phyloP scores from a whole-genome alignment of 2,329 filamentous ascomycete species.

The Celoporthe dispersa region DNA sequence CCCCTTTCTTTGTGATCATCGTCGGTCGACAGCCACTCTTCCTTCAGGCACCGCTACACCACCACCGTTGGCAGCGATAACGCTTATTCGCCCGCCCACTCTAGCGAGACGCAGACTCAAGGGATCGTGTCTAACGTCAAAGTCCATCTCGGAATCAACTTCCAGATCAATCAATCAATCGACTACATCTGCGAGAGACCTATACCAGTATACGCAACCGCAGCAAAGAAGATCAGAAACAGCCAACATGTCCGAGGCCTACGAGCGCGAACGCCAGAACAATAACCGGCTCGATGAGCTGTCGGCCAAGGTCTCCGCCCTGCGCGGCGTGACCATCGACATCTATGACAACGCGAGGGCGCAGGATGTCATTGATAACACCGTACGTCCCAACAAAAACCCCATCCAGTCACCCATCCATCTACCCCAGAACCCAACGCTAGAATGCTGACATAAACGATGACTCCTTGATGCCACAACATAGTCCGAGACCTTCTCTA shows the following conservation, averaged over 20 bases:
- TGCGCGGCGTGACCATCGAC: conserved; percentile 93
- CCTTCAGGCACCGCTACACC: background rate
- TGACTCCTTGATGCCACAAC: background rate
- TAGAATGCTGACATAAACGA: background rate
- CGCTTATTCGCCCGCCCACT: background rate
- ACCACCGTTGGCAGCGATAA: background rate
- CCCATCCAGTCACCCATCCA: background rate
- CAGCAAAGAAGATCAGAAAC: background rate
- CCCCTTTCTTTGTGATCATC: conserved; percentile 18
- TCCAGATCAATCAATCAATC: background rate
- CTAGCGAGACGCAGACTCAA: background rate
- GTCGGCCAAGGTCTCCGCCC: conserved; percentile 84
- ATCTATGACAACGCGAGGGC: conserved; percentile 95
- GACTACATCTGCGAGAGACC: background rate
- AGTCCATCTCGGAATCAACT: background rate
- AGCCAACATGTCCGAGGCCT: conserved; percentile 70
- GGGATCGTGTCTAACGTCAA: background rate
- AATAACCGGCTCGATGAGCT: conserved; percentile 93
- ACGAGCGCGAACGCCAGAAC: conserved; percentile 87
- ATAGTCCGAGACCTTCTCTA: conserved; percentile 88
- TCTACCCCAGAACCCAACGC: background rate
- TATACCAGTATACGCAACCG: background rate
- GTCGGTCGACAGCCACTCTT: background rate
- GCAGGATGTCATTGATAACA: conserved; percentile 86
- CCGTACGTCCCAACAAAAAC: conserved; percentile 58